Base-by-base conservation (phyloP, 139 green algal genomes). In the Ettlia oleoabundans region DNA sequence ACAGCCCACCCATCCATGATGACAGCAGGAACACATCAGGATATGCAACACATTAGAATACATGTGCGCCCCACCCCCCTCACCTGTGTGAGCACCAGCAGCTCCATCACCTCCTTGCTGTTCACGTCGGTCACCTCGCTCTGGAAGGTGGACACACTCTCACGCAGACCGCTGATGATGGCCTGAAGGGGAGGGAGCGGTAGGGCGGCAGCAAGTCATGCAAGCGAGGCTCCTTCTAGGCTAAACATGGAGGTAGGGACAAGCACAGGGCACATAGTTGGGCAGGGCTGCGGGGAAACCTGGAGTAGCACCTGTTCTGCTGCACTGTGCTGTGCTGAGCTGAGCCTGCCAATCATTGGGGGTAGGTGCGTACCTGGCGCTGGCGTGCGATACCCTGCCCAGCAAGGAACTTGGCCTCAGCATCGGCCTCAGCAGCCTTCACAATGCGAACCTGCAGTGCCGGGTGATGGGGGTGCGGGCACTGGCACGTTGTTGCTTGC, bases 341-440 rank as follows among this genome's bases (percentile, higher is more conserved):
- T n/a, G n/a, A n/a, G n/a, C 47, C 47, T 15, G 13, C 47, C 47
- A 58, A 10, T 24, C 47, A 58, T 15, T 24, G 13, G 15, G 13
- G 15, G 13, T 58, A 10, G 47, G 13, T 58, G 0, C 73, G 3
- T 52, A 80, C 73, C 73, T 80, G 73, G 3, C 93, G 85, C 89
- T 96, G 93, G 35, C 92, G 74, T 6, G 93, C 92, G 32, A 96
- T 91, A 85, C 92, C 92, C 86, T 94, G 88, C 24, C 94, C 93
- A 32, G 88, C 76, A 70, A 99, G 91, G 81, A 90, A 98, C 92
- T 99, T 99, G 63, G 93, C 89, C 87, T 99, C 96, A 18, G 96
- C 95, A 61, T 98, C 96, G 8, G 92, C 96, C 89, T 99, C 95
- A 1, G 96, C 96, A 1, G 89, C 90, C 86, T 98, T 98, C 13